Conservation (phyloP, 2,329 filamentous ascomycete genomes). For the Penicillium sp. region DNA sequence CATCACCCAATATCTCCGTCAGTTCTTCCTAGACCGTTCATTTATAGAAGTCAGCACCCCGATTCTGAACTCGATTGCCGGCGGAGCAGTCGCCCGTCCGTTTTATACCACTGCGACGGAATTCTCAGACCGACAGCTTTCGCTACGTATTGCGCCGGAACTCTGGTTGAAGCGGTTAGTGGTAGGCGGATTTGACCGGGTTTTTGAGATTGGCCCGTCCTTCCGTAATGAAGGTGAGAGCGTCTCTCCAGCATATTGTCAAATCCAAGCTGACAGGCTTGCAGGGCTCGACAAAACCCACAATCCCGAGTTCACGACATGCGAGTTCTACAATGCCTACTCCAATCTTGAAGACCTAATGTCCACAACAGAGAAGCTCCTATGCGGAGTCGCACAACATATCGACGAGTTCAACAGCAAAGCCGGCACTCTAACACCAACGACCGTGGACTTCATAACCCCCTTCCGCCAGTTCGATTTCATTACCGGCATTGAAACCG, state of each 20-base stretch:
- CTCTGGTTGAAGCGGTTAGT: slow-evolving; percentile 93
- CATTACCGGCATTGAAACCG: slow-evolving; percentile 75
- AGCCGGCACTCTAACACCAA: slow-evolving; percentile 51
- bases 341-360: slow-evolving; percentile 78
- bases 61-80: slow-evolving; percentile 78
- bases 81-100: slow-evolving; percentile 85
- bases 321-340: slow-evolving; percentile 94
- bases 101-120: slow-evolving; percentile 82
- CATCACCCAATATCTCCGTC: slow-evolving; percentile 74
- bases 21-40: slow-evolving; percentile 70
- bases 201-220: slow-evolving; percentile 91
- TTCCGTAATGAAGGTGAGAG: slow-evolving; percentile 86
- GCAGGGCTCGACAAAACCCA: slow-evolving; percentile 78
- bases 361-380: slow-evolving; percentile 72
- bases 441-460: slow-evolving; percentile 61
- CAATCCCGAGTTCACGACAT: slow-evolving; percentile 96
- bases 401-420: slow-evolving; percentile 51
- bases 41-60: slow-evolving; percentile 93
- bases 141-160: slow-evolving; percentile 89
- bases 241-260: neutral
- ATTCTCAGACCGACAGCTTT: slow-evolving; percentile 71
- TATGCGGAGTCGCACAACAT: slow-evolving; percentile 63
- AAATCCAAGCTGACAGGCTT: neutral
- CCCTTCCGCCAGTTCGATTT: slow-evolving; percentile 75
- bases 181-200: slow-evolving; percentile 81